phyloP scores from a whole-genome alignment of 2,329 filamentous ascomycete genomes.

The Sporothrix sp. region DNA sequence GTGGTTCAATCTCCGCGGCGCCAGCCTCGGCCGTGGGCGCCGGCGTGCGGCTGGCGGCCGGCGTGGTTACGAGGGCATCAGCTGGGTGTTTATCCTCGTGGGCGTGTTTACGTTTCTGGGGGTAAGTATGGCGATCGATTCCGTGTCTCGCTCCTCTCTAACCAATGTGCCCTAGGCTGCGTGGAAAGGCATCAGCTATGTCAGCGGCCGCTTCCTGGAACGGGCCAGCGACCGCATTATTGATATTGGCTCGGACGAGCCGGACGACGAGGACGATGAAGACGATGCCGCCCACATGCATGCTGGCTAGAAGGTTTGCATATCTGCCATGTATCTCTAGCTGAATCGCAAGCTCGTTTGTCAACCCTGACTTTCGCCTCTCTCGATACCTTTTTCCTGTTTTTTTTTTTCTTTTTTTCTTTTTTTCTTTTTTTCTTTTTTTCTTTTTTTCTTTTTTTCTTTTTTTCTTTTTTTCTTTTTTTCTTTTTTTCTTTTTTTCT shows the following conservation, averaged over 20 bases:
- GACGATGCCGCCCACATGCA: constrained; percentile 68
- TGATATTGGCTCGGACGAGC: constrained; percentile 62
- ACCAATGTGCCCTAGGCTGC: constrained; percentile 46
- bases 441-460: not conserved
- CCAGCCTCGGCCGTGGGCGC: constrained; percentile 42
- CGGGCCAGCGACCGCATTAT: constrained; percentile 70
- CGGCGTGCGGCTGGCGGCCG: constrained; percentile 47
- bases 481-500: not conserved
- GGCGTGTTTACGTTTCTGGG: constrained; percentile 71
- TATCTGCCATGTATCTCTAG: too few relatives aligned
- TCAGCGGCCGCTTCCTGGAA: constrained; percentile 64
- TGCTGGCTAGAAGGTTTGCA: not conserved
- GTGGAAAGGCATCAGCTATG: constrained; percentile 69
- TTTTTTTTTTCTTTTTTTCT: not conserved
- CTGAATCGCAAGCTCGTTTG: too few relatives aligned
- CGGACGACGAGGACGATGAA: constrained; percentile 50
- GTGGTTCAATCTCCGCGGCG: constrained; percentile 63
- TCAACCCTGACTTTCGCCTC: too few relatives aligned
- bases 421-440: not conserved
- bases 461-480: not conserved
- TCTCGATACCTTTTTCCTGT: not conserved
- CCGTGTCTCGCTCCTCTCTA: constrained; percentile 1
- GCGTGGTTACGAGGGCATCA: constrained; percentile 68
- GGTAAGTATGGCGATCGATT: constrained; percentile 31
- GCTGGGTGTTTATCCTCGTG: constrained; percentile 67